phyloP scores from a whole-genome alignment of 345 rosid genomes.

The Eucalyptus cloeziana region DNA sequence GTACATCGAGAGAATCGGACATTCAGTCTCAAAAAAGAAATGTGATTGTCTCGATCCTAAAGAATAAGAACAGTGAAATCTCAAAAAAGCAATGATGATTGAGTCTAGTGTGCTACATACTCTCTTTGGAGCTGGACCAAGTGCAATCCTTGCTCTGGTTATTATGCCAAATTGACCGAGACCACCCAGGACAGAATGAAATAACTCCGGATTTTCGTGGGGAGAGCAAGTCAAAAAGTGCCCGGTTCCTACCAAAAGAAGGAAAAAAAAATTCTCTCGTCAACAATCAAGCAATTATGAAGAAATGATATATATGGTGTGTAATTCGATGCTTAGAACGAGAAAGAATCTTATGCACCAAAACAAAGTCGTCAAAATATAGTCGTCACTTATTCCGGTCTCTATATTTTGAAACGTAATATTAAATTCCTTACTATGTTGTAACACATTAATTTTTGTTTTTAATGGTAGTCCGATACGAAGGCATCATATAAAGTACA shows the following conservation, averaged over 20 bases:
- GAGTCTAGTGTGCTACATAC: background rate
- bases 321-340: background rate
- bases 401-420: background rate
- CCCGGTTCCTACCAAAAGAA: background rate
- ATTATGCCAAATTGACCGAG: conserved; percentile 35
- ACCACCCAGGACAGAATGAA: conserved; percentile 24
- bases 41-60: background rate
- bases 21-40: background rate
- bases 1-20: background rate
- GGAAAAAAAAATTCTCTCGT: background rate
- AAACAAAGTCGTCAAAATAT: background rate
- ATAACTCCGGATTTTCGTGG: background rate
- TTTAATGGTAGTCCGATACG: background rate
- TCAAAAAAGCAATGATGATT: background rate
- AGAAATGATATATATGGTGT: background rate
- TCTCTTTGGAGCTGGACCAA: conserved; percentile 15
- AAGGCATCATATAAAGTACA: background rate
- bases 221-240: background rate
- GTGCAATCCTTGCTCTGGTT: conserved; percentile 21
- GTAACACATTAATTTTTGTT: background rate
- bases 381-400: background rate
- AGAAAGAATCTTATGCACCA: background rate
- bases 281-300: background rate
- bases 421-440: background rate
- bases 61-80: background rate